phyloP scores from a whole-genome alignment of 2,329 filamentous ascomycete species.

The Pezicula carpinea region DNA sequence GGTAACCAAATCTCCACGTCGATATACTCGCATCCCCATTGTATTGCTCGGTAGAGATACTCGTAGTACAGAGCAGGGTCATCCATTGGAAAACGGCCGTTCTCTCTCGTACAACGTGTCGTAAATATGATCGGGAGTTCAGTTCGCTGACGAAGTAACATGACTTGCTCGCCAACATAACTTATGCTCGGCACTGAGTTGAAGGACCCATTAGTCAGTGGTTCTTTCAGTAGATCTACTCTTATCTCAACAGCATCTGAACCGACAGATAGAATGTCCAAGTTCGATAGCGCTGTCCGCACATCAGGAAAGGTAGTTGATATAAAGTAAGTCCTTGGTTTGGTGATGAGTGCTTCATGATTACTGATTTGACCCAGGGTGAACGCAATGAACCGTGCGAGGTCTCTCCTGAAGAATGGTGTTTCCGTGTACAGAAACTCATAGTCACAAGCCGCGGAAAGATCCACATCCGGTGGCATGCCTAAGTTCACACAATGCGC shows the following conservation, averaged over 20 bases:
- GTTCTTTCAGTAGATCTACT: constrained; percentile 75
- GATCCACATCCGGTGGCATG: constrained; percentile 60
- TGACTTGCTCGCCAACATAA: constrained; percentile 82
- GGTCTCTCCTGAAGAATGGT: constrained; percentile 68
- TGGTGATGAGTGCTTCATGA: constrained; percentile 72
- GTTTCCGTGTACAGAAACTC: constrained; percentile 78
- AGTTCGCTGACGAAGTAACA: constrained; percentile 76
- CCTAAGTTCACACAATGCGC: constrained; percentile 70
- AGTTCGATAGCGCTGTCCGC: constrained; percentile 73
- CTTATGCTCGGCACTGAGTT: constrained; percentile 69
- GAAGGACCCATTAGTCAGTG: constrained; percentile 55
- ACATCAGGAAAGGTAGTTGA: constrained; percentile 88
- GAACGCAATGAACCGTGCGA: constrained; percentile 75
- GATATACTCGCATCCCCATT: constrained; percentile 88
- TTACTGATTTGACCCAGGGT: constrained; percentile 74
- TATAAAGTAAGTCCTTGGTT: constrained; percentile 76
- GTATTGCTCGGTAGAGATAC: constrained; percentile 77
- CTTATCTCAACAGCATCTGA: constrained; percentile 82
- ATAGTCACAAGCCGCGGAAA: constrained; percentile 72
- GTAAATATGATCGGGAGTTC: constrained; percentile 91
- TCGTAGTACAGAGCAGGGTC: constrained; percentile 69
- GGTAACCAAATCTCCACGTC: constrained; percentile 87
- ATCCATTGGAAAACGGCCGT: constrained; percentile 81
- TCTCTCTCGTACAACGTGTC: constrained; percentile 75
- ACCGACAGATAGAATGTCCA: constrained; percentile 83